Conservation (phyloP, 2,329 filamentous ascomycete genomes). For the Trichoderma sp. region DNA sequence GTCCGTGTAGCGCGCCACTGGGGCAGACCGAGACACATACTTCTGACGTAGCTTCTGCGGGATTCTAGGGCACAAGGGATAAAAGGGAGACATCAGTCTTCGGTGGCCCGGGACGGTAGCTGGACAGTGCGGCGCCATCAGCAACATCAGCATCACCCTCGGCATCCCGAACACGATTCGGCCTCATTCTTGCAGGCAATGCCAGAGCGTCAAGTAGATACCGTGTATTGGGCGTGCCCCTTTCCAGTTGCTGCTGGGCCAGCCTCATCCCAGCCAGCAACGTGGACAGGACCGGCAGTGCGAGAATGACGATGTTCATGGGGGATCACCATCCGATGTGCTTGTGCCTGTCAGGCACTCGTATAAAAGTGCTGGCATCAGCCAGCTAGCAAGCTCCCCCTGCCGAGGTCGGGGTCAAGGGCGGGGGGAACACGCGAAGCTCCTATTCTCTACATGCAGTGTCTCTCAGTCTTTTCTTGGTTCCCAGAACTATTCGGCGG, state of each 20-base stretch:
- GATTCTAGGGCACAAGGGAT: background rate
- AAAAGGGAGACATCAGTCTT: background rate
- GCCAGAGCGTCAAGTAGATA: background rate
- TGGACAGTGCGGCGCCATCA: constrained; percentile 15
- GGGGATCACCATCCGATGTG: constrained; percentile 13
- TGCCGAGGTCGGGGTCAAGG: background rate
- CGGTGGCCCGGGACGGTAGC: constrained; percentile 4
- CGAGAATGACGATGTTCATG: background rate
- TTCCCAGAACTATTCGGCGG: background rate
- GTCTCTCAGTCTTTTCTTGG: background rate
- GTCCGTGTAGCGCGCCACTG: background rate
- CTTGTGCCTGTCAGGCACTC: constrained; percentile 8
- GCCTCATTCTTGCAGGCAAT: background rate
- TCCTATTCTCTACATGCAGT: constrained; percentile 1
- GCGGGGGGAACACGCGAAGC: constrained; percentile 12
- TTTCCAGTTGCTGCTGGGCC: background rate
- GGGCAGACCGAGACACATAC: background rate
- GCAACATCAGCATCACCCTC: background rate
- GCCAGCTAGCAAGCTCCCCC: background rate
- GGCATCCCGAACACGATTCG: background rate
- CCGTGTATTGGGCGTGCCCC: background rate
- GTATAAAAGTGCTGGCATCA: background rate
- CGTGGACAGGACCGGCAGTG: constrained; percentile 15
- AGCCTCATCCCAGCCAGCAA: constrained; percentile 13
- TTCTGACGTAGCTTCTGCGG: background rate